These are phyloP conservation scores for Alnus rubra DNA, from an alignment of 306 rosid genomes.

Conservation along the genomic window DNA sequence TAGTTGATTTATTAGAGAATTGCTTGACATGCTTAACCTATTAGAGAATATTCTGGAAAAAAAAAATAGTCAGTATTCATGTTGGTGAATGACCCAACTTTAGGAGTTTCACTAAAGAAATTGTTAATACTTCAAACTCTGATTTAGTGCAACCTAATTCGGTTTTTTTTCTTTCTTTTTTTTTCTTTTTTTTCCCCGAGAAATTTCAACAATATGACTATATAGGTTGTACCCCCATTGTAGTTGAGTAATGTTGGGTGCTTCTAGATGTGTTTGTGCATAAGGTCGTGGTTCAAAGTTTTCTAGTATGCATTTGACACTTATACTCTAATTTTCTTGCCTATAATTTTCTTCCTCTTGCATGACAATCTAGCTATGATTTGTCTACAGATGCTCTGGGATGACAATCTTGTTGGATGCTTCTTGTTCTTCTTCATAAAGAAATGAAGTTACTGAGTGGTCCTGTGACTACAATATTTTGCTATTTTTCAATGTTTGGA, in stretches of 20 bases:
- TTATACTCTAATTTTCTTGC: too few relatives aligned
- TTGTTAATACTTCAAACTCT: background rate
- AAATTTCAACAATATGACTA: background rate
- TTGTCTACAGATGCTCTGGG: too few relatives aligned
- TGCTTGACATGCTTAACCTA: background rate
- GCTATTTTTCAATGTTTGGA: conserved; percentile 25
- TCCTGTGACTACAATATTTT: conserved; percentile 13
- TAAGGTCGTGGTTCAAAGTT: too few relatives aligned
- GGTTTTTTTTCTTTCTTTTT: background rate
- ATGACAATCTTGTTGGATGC: background rate
- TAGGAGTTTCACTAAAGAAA: background rate
- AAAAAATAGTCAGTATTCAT: background rate
- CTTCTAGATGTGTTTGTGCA: too few relatives aligned
- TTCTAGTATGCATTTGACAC: too few relatives aligned
- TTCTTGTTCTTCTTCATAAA: background rate
- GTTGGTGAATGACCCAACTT: background rate
- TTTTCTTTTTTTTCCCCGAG: background rate
- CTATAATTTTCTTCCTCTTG: too few relatives aligned
- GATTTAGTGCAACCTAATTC: background rate
- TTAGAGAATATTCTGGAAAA: background rate
- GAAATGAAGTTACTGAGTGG: background rate
- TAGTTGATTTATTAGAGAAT: background rate
- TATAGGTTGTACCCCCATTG: background rate
- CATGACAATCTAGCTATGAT: too few relatives aligned
- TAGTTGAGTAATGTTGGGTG: background rate